Base-by-base conservation (phyloP, 768 basidiomycete genomes). In the Pulveroboletus sp. region DNA sequence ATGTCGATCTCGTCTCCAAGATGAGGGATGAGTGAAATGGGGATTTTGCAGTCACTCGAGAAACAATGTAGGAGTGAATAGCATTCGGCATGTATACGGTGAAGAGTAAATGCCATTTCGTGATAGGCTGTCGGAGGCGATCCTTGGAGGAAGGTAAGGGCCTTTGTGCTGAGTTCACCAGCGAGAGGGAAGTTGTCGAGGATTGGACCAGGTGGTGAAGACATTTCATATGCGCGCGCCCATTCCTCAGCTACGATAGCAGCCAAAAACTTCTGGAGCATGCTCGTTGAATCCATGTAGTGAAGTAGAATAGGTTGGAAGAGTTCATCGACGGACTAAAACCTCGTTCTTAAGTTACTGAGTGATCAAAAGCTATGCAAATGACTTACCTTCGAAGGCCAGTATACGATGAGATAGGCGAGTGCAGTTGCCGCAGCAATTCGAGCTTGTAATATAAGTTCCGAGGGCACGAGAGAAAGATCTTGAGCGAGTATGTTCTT, bases 401-500 rank as follows among this genome's bases (percentile, higher is more conserved):
- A 93, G 48, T 73, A 75, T 9, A 78, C 68, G 40, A 89, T 77
- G 11, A 91, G 60, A 57, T 78, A 73, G 3, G 92, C 88, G 26
- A 97, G 67, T 2, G 92, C 90, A 1, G 78, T 82, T 1, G 91
- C 86, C 5, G 85, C 79, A 7, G 86, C 82, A 6, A 97, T 69
- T 21, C 94, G 77, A 15, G 90, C 91, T 54, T 87, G 82, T 50
- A 94, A 64, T 33, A 92, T 81, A 5, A 82, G 70, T 59, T 96
- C 93, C 21, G 78, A 69, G 6, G 85, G 74, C 30, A 98, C 78
- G 33, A 99, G 74, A 0, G 90, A 83, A 38, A 93, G 71, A 64
- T 99, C 96, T 63, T 97, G 94, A 5, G 80, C 76, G 21, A 97
- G 75, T 85, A 98, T 93, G 51, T 87, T 88, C 75, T 93, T 98